Conservation (phyloP, 2,329 filamentous ascomycete genomes). For the Emmonsiellopsis sp. region DNA sequence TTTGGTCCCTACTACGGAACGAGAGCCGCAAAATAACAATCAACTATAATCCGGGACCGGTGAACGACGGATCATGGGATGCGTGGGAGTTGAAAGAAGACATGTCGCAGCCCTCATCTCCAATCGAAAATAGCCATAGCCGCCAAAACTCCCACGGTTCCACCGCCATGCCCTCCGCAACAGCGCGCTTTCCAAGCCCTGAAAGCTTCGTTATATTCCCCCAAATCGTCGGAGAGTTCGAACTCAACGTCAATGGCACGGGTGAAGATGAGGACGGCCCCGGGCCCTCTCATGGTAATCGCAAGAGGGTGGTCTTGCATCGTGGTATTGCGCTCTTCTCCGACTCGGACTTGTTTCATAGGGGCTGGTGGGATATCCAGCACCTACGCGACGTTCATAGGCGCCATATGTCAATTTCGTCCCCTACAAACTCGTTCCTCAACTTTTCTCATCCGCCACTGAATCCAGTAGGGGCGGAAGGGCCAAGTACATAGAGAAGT, state of each 20-base stretch:
- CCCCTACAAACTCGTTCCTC: neutral
- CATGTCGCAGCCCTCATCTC: neutral
- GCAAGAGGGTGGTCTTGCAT: neutral
- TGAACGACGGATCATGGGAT: neutral
- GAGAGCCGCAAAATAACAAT: constrained; percentile 1
- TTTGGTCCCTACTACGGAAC: constrained; percentile 1
- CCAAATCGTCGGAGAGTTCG: constrained; percentile 6
- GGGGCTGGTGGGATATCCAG: neutral
- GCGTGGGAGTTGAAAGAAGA: neutral
- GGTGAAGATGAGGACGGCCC: neutral
- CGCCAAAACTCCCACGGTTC: neutral
- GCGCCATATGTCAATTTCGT: neutral
- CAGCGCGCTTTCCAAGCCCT: neutral
- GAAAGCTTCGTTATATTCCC: constrained; percentile 6
- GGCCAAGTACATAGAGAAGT: too few relatives aligned
- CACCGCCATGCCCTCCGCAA: neutral
- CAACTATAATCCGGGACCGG: neutral
- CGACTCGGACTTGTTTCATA: constrained; percentile 1
- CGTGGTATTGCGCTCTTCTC: constrained; percentile 6
- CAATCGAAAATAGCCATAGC: neutral
- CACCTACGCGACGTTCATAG: neutral
- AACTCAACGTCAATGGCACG: neutral
- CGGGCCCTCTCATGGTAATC: neutral
- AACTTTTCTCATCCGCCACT: too few relatives aligned
- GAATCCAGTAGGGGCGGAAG: too few relatives aligned